Base-by-base conservation (phyloP, 2,329 filamentous ascomycete species). In the Alternaria brassicicola region DNA sequence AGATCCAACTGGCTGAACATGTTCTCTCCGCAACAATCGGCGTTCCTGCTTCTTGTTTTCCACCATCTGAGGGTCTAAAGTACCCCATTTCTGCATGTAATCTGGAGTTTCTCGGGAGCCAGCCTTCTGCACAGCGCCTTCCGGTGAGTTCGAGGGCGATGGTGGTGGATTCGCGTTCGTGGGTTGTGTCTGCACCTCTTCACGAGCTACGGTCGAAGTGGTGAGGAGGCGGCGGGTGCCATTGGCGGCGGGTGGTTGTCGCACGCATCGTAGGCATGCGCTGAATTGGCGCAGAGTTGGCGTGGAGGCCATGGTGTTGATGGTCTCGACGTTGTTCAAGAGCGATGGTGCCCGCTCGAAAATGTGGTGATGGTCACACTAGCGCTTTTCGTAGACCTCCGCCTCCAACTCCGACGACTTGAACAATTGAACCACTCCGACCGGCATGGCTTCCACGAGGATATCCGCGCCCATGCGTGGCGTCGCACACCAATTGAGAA, bases 1-100 rank as follows among this genome's bases (percentile, higher is more conserved):
- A 43, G 93, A 96, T 49, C 93, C 93, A 69, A 97, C 82, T 51
- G 92, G 92, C 61, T 86, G 83, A 42, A 87, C 84, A 46, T 76
- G 70, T 53, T 91, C 89, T 64, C 85, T 80, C 73, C 86, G 86
- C 72, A 93, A 81, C 52, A 97, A 82, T 61, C 84, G 84, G 63
- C 85, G 84, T 78, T 95, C 90, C 57, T 88, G 83, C 74, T 72
- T 73, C 65, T 76, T 76, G 62, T 65, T 66, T 52, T 73, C 69
- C 38, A 77, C 73, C 56, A 61, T 66, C 47, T 70, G 64, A 8
- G 75, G 74, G 56, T 77, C 71, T 28, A 76, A 67, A 0, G 59
- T 65, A 4, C 72, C 72, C 72, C 73, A 76, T 67, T 73, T 69
- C 55, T 70, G 64, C 73, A 76, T 76, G 52, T 65, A 73, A n/a